Conservation (phyloP, 768 basidiomycete genomes). For the Peribolospora baueri region DNA sequence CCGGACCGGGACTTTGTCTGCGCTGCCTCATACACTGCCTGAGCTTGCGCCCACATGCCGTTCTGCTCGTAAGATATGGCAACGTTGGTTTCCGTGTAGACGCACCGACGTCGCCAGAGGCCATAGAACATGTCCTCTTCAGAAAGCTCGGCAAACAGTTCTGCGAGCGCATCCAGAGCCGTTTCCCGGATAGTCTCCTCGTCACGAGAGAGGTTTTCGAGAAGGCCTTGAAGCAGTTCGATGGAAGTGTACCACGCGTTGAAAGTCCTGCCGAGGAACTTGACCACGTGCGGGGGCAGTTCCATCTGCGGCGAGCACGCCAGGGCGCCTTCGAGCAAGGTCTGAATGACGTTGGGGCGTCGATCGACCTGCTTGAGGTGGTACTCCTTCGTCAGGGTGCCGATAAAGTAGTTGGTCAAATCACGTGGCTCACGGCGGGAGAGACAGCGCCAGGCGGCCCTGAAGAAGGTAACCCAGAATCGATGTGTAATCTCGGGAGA, state of each 20-base stretch:
- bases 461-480: constrained; percentile 70
- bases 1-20: constrained; percentile 64
- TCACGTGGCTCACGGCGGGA: constrained; percentile 69
- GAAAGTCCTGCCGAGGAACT: constrained; percentile 87
- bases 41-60: constrained; percentile 88
- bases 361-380: constrained; percentile 68
- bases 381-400: constrained; percentile 74
- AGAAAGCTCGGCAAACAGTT: constrained; percentile 78
- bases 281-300: constrained; percentile 79
- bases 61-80: constrained; percentile 79
- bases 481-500: constrained; percentile 54
- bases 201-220: constrained; percentile 35
- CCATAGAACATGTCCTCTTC: constrained; percentile 98
- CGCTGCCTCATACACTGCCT: constrained; percentile 52
- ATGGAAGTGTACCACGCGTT: constrained; percentile 82
- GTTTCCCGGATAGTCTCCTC: constrained; percentile 56
- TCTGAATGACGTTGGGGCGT: constrained; percentile 78
- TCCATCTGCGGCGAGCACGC: constrained; percentile 60
- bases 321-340: constrained; percentile 58
- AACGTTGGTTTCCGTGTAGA: constrained; percentile 66
- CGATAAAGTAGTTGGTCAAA: constrained; percentile 67
- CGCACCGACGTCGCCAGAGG: constrained; percentile 66
- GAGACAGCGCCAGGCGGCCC: constrained; percentile 61
- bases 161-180: constrained; percentile 70
- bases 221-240: constrained; percentile 58